These are phyloP conservation scores for Chaetomium globosum DNA, from an alignment of 2,329 filamentous ascomycete genomes.

Conservation along the genomic window DNA sequence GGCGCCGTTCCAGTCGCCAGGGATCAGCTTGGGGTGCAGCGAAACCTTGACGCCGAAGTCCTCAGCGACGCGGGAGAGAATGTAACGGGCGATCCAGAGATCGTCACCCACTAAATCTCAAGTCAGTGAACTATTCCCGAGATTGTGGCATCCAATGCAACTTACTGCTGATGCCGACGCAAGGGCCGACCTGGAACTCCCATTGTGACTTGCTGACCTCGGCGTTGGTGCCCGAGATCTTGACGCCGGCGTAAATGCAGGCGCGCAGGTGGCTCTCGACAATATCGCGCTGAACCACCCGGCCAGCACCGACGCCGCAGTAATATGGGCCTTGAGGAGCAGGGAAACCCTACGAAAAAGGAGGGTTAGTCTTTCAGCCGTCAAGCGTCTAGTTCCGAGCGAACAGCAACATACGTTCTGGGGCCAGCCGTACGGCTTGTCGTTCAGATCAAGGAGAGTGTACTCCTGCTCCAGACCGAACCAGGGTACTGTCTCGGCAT, in stretches of 20 bases:
- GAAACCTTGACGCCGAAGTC: slow-evolving; percentile 97
- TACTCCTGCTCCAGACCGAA: slow-evolving; percentile 95
- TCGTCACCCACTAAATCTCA: slow-evolving; percentile 76
- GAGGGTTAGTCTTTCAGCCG: neutral
- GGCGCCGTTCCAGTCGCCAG: slow-evolving; percentile 93
- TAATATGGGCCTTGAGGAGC: slow-evolving; percentile 88
- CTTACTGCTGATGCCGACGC: slow-evolving; percentile 78
- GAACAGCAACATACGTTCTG: slow-evolving; percentile 49
- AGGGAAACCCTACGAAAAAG: slow-evolving; percentile 55
- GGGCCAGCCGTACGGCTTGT: slow-evolving; percentile 92
- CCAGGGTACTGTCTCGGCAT: slow-evolving; percentile 85
- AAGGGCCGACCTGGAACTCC: slow-evolving; percentile 97
- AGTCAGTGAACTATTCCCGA: neutral
- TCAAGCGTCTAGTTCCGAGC: neutral
- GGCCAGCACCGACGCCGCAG: slow-evolving; percentile 96
- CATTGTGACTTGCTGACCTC: slow-evolving; percentile 90
- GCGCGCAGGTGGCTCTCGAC: slow-evolving; percentile 78
- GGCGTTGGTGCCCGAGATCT: slow-evolving; percentile 97
- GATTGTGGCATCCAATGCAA: slow-evolving; percentile 30
- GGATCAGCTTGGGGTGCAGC: slow-evolving; percentile 92
- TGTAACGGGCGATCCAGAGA: slow-evolving; percentile 90
- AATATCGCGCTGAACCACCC: slow-evolving; percentile 97
- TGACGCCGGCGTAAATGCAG: slow-evolving; percentile 83
- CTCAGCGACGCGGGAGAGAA: slow-evolving; percentile 80
- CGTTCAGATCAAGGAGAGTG: slow-evolving; percentile 82